phyloP scores from a whole-genome alignment of 768 basidiomycete species.

The Auriscalpium orientale region DNA sequence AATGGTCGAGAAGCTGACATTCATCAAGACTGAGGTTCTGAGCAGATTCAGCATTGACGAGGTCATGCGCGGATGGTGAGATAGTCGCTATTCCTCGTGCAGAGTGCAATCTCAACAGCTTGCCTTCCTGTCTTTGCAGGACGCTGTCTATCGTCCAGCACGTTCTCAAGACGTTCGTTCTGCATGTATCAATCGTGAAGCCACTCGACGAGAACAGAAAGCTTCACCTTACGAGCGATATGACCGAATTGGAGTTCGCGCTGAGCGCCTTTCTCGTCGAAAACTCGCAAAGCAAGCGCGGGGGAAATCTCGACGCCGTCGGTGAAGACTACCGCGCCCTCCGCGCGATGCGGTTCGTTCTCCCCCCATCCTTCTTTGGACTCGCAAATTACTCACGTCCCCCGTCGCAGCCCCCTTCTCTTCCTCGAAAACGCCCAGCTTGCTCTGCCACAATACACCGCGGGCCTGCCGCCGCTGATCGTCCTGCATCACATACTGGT shows the following conservation, averaged over 20 bases:
- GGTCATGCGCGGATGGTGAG: constrained; percentile 65
- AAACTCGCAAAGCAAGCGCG: constrained; percentile 47
- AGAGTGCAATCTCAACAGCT: not conserved
- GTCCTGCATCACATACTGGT: constrained; percentile 91
- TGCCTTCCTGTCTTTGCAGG: constrained; percentile 8
- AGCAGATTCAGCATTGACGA: constrained; percentile 67
- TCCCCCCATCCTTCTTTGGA: not conserved
- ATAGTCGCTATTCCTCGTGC: not conserved
- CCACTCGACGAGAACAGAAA: constrained; percentile 91
- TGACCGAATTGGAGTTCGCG: constrained; percentile 94
- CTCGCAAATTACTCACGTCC: no score
- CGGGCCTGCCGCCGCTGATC: constrained; percentile 77
- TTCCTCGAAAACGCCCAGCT: constrained; percentile 80
- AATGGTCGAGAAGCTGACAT: constrained; percentile 77
- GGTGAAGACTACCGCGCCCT: constrained; percentile 85
- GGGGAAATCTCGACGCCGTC: constrained; percentile 56
- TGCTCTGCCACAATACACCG: constrained; percentile 56
- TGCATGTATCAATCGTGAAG: constrained; percentile 89
- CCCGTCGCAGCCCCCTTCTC: constrained; percentile 58
- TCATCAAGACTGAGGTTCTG: constrained; percentile 73
- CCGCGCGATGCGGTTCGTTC: constrained; percentile 69
- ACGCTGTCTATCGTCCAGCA: constrained; percentile 55
- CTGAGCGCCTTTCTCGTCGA: constrained; percentile 71
- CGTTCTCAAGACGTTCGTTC: constrained; percentile 77
- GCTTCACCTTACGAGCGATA: constrained; percentile 89